A percentile compares a stretch with the other conserved stretches of the same genome.
phyloP scores from a whole-genome alignment of 768 basidiomycete species.

The Trametes cingulata region DNA sequence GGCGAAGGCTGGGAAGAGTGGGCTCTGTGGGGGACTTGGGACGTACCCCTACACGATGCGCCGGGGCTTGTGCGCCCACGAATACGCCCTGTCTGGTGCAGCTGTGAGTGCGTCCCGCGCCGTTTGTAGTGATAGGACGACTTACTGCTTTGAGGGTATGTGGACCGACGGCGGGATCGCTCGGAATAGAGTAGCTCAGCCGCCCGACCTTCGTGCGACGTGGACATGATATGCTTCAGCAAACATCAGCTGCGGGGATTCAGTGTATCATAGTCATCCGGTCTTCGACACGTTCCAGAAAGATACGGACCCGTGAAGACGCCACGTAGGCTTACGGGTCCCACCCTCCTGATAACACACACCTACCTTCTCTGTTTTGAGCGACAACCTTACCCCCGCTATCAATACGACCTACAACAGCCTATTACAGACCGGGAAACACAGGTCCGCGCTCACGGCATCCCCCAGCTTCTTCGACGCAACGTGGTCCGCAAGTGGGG shows the following conservation, averaged over 20 bases:
- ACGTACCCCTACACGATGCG: constrained; percentile 8
- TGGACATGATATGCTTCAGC: background rate
- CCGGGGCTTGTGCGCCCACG: background rate
- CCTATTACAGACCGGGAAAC: background rate
- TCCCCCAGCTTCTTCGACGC: constrained; percentile 6
- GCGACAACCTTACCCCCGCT: background rate
- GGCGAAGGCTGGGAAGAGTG: constrained; percentile 9
- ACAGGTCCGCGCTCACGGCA: background rate
- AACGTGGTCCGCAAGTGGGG: constrained; percentile 17
- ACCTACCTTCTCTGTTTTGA: background rate
- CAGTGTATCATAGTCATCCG: background rate
- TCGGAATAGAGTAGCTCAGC: background rate
- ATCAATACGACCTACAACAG: background rate
- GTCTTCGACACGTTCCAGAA: background rate
- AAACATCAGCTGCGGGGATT: background rate
- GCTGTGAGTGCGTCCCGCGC: background rate
- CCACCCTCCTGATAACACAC: background rate
- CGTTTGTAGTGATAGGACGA: background rate
- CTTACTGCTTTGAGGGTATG: background rate
- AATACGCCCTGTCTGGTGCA: background rate
- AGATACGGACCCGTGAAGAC: background rate
- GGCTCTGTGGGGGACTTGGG: background rate
- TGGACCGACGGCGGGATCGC: background rate
- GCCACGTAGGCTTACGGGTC: background rate
- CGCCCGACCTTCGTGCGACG: background rate